Base-by-base conservation (phyloP, 495 filamentous ascomycete genomes). In the Trichoderma orchidacearum region DNA sequence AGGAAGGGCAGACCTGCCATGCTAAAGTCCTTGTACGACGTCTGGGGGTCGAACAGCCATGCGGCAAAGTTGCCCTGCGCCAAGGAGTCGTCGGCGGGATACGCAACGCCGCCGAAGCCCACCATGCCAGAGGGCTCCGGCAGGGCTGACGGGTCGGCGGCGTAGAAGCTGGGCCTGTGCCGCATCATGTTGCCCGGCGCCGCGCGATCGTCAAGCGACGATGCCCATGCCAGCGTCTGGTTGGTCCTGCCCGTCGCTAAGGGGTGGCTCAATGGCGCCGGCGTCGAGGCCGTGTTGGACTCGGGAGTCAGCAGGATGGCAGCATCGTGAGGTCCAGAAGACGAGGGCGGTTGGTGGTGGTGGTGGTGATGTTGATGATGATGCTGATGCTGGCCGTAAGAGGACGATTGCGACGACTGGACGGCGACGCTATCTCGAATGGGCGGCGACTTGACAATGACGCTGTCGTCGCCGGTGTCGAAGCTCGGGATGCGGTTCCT, bases 401-500 rank as follows among this genome's bases (percentile, higher is more conserved):
- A 62, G 15, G 69, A 60, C 41, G 57, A 67, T 23, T 48, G 38
- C 51, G 65, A 67, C 32, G 62, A 59, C 61, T 62, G 70, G 56
- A 59, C 65, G 61, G 59, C 61, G 56, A 57, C 57, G 55, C 61
- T 68, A 62, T 62, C 41, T 18, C 41, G 41, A 17, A 25, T 23
- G 7, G 41, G 36, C 13, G 36, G 66, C 61, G 52, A 41, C 57
- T 27, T 59, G 32, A 48, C 53, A 62, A 48, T 60, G 54, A 53
- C 62, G 56, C 21, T 59, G 57, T 74, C 67, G 60, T 79, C 70
- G 34, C 65, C 70, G 53, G 80, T 70, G 61, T 80, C 72, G 67
- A 85, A 85, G 58, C 81, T 81, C 60, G 94, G 89, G 60, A 90
- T 86, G 56, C 90, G 86, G 68, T 96, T 90, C 35, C 95, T 73